Evolutionary conservation across 2,329 filamentous ascomycete species (phyloP), one percentile per base, ranked within the genome.

Genomic region (Geosmithia putterillii): DNA sequence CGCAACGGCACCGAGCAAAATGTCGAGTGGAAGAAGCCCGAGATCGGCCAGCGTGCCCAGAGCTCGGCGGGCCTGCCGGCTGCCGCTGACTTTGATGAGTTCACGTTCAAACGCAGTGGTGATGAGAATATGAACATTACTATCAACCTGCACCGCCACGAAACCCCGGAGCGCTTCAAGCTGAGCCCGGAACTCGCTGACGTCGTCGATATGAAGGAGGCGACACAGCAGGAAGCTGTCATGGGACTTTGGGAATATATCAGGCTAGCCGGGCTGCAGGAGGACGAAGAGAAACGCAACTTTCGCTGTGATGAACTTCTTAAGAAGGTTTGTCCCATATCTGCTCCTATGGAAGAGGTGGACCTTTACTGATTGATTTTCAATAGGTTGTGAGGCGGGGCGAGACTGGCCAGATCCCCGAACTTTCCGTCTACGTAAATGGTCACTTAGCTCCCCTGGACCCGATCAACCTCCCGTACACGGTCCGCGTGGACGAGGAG

Each of bases 181-280:
- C 66, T 96, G 21, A 92, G 81, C 61, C 79, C 82, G 41, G 78
- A 81, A 45, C 69, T 98, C 39, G 81, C 87, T 10, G 84, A 94
- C 41, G 74, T 96, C 14, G 70, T 96, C 17, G 92, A 95, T 55
- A 85, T 86, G 54, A 73, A 80, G 41, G 87, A 94, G 61, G 90
- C 87, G 42, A 90, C 92, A 22, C 81, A 88, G 23, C 83, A 87
- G 35, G 88, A 92, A 48, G 83, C 89, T 7, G 80, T 95, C 22
- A 86, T 94, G 71, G 89, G 85, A 14, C 75, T 98, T 25, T 98
- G 89, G 87, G 89, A 95, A 58, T 98, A 98, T 55, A 85, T 95
- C 51, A 82, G 86, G 52, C 73, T 85, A 18, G 84, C 86, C 70
- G 81, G 82, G 17, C 69, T 98, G 40, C 87, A 94, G 59, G 90